Evolutionary conservation across 148 eudicot genomes (phyloP).

Genomic region (Dysphania ambrosioides): DNA sequence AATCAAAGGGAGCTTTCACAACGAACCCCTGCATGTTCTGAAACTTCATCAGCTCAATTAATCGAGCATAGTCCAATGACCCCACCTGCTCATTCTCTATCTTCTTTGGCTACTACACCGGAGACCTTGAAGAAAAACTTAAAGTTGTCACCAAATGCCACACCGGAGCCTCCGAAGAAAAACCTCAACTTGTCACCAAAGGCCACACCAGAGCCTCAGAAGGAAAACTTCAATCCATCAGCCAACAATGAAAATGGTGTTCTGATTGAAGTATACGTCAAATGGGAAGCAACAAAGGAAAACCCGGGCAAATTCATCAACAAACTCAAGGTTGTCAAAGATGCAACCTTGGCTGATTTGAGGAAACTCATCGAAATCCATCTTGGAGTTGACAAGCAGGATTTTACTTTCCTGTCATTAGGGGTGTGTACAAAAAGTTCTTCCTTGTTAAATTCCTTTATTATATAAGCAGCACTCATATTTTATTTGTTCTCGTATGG

Average conservation of each 20-base stretch:
- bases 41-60: slow-evolving; percentile 22
- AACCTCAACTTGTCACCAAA: slow-evolving; percentile 23
- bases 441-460: not conserved
- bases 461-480: not conserved
- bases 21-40: slow-evolving; percentile 30
- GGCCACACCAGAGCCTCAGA: slow-evolving; percentile 12
- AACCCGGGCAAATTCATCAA: slow-evolving; percentile 60
- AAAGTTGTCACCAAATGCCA: not conserved
- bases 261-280: slow-evolving; percentile 60
- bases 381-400: slow-evolving; percentile 67
- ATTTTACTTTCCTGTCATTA: slow-evolving; percentile 62
- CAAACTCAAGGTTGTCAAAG: slow-evolving; percentile 59
- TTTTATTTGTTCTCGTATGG: not conserved
- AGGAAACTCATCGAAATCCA: slow-evolving; percentile 74
- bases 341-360: slow-evolving; percentile 75
- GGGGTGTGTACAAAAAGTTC: slow-evolving; percentile 44
- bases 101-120: slow-evolving; percentile 1
- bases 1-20: slow-evolving; percentile 74
- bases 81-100: slow-evolving; percentile 14
- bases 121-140: slow-evolving; percentile 46
- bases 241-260: slow-evolving; percentile 27
- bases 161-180: slow-evolving; percentile 37
- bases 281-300: slow-evolving; percentile 88
- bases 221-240: slow-evolving; percentile 60
- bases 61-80: slow-evolving; percentile 8